These are phyloP conservation scores for Penicillium taxi DNA, from an alignment of 495 filamentous ascomycete species.

Conservation along the genomic window DNA sequence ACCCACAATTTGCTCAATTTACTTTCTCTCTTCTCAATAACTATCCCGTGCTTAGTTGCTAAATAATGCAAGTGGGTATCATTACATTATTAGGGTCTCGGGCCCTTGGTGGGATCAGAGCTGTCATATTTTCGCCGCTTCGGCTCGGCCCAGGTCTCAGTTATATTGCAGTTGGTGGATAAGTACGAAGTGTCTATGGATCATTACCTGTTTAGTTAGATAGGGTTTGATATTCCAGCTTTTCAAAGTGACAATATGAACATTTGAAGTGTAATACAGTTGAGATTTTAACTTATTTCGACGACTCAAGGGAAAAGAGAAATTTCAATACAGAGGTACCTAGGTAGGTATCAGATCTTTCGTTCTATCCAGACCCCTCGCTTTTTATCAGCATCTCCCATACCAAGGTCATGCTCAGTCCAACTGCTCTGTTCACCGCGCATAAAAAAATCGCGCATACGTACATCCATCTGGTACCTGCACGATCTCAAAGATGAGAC, in stretches of 20 bases:
- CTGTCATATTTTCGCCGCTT: slow-evolving; percentile 34
- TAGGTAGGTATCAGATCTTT: too few species aligned
- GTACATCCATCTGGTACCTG: too few species aligned
- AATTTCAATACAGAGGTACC: too few species aligned
- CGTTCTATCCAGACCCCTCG: too few species aligned
- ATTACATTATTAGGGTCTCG: neutral
- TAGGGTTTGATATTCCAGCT: too few species aligned
- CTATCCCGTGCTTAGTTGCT: slow-evolving; percentile 9
- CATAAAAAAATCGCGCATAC: too few species aligned
- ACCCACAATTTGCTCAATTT: neutral
- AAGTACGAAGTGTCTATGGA: neutral
- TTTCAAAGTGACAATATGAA: too few species aligned
- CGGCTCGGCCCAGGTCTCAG: slow-evolving; percentile 9
- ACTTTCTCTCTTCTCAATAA: neutral
- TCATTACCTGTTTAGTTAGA: neutral
- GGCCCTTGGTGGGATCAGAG: slow-evolving; percentile 17
- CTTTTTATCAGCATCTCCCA: too few species aligned
- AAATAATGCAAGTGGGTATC: slow-evolving; percentile 6
- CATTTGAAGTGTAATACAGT: neutral
- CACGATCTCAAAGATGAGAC: too few species aligned
- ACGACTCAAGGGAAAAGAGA: too few species aligned
- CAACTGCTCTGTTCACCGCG: too few species aligned
- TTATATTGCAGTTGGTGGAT: neutral
- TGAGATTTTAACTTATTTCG: neutral
- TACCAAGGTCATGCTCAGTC: too few species aligned